Base-by-base conservation (phyloP, 140 eudicot genomes). In the Anethum foeniculum region DNA sequence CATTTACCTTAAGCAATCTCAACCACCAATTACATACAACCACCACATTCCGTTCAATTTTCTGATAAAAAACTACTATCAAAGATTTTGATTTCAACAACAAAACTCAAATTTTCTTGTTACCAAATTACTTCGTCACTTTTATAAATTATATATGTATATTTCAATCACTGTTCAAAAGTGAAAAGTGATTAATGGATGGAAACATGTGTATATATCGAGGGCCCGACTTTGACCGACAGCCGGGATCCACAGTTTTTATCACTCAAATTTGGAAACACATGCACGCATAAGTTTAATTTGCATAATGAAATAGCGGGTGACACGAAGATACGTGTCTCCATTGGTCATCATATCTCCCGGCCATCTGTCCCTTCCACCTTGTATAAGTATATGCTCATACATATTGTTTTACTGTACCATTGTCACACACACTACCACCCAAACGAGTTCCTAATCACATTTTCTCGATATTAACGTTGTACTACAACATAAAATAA, bases 271-370 rank as follows among this genome's bases (percentile, higher is more conserved):
- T 60, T 60, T 60, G 68, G 68, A 60, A n/a, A 60, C 32, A 60
- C 80, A 75, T 60, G 76, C 80, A 74, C 38, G 80, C 48, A 49
- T 54, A 64, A 9, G 65, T 27, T 14, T 60, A 85, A 81, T 86
- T 82, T 80, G 81, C 77, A 86, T 78, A 78, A 80, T 49, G 60
- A 84, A 68, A 78, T n/a, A 60, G 65, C 80, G 30, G 44, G 84
- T 81, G 76, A 74, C 83, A 79, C 73, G 88, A 83, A 84, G 52
- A 73, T 80, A 87, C 91, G 91, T 89, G 88, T 11, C 28, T 3
- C 1, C n/a, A 80, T 4, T 82, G 87, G 87, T 67, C 56, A 62
- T 34, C 51, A 30, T 18, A 41, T 41, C 77, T 56, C 36, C 84
- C 65, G 39, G 18, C 73, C 83, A 71, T 62, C 69, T 5, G 10